These are phyloP conservation scores for Leccinum subtestaceum DNA, from an alignment of 768 basidiomycete genomes.

Conservation along the genomic window DNA sequence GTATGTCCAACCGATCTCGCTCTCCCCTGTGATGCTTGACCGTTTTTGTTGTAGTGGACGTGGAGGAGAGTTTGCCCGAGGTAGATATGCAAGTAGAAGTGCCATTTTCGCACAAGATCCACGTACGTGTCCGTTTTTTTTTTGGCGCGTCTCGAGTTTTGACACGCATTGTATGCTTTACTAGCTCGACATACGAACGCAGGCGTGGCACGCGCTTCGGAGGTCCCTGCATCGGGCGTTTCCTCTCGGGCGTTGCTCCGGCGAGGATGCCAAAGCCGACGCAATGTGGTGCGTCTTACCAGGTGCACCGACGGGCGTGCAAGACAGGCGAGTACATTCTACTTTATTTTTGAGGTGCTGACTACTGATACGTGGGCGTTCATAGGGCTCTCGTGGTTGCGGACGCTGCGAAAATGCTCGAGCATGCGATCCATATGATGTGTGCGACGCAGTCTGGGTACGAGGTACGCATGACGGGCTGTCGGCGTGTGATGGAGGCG, in stretches of 20 bases:
- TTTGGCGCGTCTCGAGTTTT: neutral
- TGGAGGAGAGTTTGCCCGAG: slow-evolving; percentile 25
- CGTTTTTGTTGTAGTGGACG: neutral
- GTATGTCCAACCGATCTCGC: neutral
- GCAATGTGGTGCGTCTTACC: slow-evolving; percentile 27
- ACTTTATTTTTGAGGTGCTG: neutral
- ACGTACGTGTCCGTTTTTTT: slow-evolving; percentile 24
- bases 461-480: slow-evolving; percentile 31
- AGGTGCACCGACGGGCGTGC: slow-evolving; percentile 11
- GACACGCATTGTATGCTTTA: too few species aligned
- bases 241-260: neutral
- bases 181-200: slow-evolving; percentile 37
- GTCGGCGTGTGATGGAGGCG: slow-evolving; percentile 35
- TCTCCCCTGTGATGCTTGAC: neutral
- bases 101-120: slow-evolving; percentile 42
- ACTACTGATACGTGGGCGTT: neutral
- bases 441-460: slow-evolving; percentile 54
- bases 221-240: slow-evolving; percentile 33
- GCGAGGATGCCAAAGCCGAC: neutral
- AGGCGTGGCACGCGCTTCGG: slow-evolving; percentile 39
- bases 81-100: slow-evolving; percentile 37
- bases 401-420: slow-evolving; percentile 43
- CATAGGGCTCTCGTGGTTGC: slow-evolving; percentile 43
- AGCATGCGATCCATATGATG: slow-evolving; percentile 47
- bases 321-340: slow-evolving; percentile 23